A percentile compares a stretch with the other conserved stretches of the same genome.
phyloP scores from a whole-genome alignment of 78 protist genomes.

The Polysphondylium violaceum region DNA sequence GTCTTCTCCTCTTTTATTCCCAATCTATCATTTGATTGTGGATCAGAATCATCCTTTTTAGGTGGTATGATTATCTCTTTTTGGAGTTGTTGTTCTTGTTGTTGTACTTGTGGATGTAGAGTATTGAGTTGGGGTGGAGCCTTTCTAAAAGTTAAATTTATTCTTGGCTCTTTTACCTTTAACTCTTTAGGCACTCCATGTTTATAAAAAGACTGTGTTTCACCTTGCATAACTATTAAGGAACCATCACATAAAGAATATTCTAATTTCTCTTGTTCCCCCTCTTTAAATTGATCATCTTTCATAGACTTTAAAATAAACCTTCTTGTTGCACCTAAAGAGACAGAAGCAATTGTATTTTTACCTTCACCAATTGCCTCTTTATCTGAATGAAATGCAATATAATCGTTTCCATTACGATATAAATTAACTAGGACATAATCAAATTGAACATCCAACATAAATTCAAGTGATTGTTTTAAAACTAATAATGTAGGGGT shows the following conservation, averaged over 20 bases:
- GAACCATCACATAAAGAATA: conserved; percentile 11
- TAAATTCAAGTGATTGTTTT: neutral
- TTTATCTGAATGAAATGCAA: conserved; percentile 20
- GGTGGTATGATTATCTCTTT: too few relatives aligned
- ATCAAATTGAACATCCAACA: conserved; percentile 24
- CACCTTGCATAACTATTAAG: conserved; percentile 12
- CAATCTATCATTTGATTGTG: too few relatives aligned
- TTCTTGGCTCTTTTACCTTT: conserved; percentile 14
- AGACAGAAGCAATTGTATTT: conserved; percentile 29
- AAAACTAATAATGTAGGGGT: conserved; percentile 1
- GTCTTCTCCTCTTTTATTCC: too few relatives aligned
- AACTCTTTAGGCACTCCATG: conserved; percentile 14
- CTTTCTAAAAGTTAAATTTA: conserved; percentile 60
- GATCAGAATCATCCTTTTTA: too few relatives aligned
- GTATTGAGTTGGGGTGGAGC: too few relatives aligned
- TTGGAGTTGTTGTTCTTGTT: too few relatives aligned
- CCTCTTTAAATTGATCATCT: too few relatives aligned
- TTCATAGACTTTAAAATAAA: conserved; percentile 13
- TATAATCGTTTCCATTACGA: conserved; percentile 32
- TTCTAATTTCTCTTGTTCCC: too few relatives aligned
- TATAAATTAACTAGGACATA: conserved; percentile 26
- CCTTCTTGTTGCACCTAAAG: conserved; percentile 49
- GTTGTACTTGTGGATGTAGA: too few relatives aligned
- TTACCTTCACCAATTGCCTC: conserved; percentile 10
- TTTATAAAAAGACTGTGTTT: neutral